These are phyloP conservation scores for Lactarius hengduanensis DNA, from an alignment of 768 basidiomycete genomes.

Conservation along the genomic window DNA sequence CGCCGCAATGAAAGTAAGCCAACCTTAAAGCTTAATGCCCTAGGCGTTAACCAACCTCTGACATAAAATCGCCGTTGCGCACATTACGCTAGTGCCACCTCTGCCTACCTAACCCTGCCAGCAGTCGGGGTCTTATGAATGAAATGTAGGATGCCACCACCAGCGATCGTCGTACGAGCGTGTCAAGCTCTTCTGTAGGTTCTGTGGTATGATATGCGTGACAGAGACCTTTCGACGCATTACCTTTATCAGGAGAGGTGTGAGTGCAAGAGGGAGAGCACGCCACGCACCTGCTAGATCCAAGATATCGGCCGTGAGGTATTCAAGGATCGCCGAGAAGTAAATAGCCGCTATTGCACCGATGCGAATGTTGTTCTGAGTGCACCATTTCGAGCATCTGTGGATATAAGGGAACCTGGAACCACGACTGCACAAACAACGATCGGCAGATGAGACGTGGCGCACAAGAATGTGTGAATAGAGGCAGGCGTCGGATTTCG, in stretches of 20 bases:
- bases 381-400: neutral
- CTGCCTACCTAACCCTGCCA: too few species aligned
- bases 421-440: neutral
- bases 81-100: too few species aligned
- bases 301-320: neutral
- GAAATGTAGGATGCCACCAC: neutral
- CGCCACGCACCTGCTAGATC: neutral
- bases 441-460: neutral
- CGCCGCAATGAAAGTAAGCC: neutral
- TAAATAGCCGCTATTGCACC: neutral
- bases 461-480: neutral
- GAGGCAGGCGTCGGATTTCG: too few species aligned
- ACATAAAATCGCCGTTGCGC: too few species aligned
- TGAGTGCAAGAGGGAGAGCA: neutral
- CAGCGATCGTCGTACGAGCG: neutral
- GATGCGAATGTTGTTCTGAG: neutral
- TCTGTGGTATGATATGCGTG: neutral
- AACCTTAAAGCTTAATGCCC: too few species aligned
- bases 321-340: neutral
- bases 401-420: neutral
- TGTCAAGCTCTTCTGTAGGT: neutral
- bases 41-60: too few species aligned
- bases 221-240: neutral
- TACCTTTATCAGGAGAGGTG: neutral
- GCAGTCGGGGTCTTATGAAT: too few species aligned